Base-by-base conservation (phyloP, 2,329 filamentous ascomycete species). In the Aureobasidium sp. region DNA sequence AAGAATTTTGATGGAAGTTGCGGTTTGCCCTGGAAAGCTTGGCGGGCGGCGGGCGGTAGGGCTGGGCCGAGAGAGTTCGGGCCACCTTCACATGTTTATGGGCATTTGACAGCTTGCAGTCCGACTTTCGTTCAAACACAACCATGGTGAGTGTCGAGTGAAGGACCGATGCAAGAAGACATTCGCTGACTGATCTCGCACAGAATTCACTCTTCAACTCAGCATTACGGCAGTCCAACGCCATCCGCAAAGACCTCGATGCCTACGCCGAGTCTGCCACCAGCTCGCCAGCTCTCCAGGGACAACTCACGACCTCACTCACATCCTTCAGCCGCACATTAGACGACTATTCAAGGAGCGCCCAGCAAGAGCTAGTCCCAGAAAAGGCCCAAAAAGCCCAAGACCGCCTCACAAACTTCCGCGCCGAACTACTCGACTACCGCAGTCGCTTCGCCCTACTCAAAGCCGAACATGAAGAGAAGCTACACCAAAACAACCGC, bases 341-440 rank as follows among this genome's bases (percentile, higher is more conserved):
- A 66, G 92, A 97, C 77, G 92, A 97, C 72, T 99, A 99, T 79
- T 85, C 88, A 69, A 82, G 83, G 61, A 85, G 96, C 32, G 88
- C 92, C 1, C 89, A 90, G 66, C 89, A 93, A 69, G 94, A 99
- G 75, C 85, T 96, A 36, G 92, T 96, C 61, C 83, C 89, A 5
- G 88, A 90, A 63, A 99, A 97, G 77, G 90, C 96, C 68, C 88
- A 94, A 63, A 96, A 97, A 71, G 94, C 93, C 0, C 81, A 85
- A 66, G 91, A 95, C 71, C 85, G 94, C 48, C 82, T 96, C 62
- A 89, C 89, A 74, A 90, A 86, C 68, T 99, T 99, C 76, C 86
- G 90, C 62, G 75, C 82, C 47, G 93, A 97, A 71, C 82, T 97
- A 3, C 77, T 86, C 55, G 90, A 92, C 60, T 96, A 91, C 73